Evolutionary conservation across 345 rosid genomes (phyloP), one percentile per base, ranked within the genome.

Genomic region (Arabidopsis thaliana): DNA sequence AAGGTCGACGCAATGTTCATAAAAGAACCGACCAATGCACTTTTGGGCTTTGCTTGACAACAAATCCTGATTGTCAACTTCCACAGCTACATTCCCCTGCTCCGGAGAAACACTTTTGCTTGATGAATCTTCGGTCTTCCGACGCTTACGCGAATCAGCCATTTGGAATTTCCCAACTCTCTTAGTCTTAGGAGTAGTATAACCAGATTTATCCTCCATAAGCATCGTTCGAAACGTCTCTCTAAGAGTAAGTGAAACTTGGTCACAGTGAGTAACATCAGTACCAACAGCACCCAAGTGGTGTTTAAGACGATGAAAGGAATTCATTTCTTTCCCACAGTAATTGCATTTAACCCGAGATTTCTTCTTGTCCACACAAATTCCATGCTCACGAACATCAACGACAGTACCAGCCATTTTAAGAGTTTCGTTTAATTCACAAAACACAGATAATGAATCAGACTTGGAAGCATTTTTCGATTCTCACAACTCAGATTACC

Each of bases 231-330:
- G 73, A 58, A 82, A 83, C 41, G 45, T 3, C 41, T 78, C 75
- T 79, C 60, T 83, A 28, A 84, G 69, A 52, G 59, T 60, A 58
- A 55, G 61, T 4, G 91, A 65, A 76, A 85, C 88, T 65, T 65
- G 76, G 53, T 69, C 73, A 52, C 91, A 88, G 48, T 83, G 65
- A 28, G 28, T 28, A 25, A 82, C 87, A 16, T 82, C 79, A 65
- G 67, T 80, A 2, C 77, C 67, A 38, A 87, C 13, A 71, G 85
- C 86, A 66, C 82, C 91, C 72, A 90, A 69, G 83, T 90, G 91
- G 41, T 1, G 49, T 78, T 66, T 83, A 51, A 88, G 81, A 72
- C 84, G 86, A 13, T 0, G 6, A 13, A 38, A 56, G 13, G 73
- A 57, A 51, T 46, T 45, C 62, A 85, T 51, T 10, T 63, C 78